A percentile compares a stretch with the other conserved stretches of the same genome.
Conservation (phyloP, 208 protist genomes). For the Trypanosoma rangeli region DNA sequence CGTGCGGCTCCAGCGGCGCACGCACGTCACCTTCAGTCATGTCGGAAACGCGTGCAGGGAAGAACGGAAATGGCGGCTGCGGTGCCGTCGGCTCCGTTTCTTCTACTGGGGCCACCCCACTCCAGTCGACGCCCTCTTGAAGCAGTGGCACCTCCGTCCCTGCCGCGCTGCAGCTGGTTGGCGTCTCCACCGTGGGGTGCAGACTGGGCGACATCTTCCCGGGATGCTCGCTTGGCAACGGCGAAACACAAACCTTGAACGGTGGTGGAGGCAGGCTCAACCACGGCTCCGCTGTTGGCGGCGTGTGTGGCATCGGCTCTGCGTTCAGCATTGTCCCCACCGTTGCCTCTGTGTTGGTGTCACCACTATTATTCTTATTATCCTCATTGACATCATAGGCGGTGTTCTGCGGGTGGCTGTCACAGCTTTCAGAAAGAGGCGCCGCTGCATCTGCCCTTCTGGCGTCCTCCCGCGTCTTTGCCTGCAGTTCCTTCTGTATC, state of each 20-base stretch:
- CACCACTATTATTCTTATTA: not conserved
- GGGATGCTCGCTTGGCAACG: constrained; percentile 20
- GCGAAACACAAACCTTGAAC: constrained; percentile 3
- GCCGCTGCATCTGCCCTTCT: not conserved
- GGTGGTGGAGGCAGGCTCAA: not conserved
- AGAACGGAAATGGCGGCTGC: not conserved
- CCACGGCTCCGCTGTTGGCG: not conserved
- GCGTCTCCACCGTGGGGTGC: constrained; percentile 19
- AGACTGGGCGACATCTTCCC: constrained; percentile 22
- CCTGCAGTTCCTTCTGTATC: constrained; percentile 13
- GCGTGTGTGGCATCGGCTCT: not conserved
- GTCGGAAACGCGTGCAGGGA: not conserved
- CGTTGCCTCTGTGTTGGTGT: not conserved
- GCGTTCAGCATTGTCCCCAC: not conserved
- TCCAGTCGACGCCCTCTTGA: not conserved
- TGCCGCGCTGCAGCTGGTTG: not conserved
- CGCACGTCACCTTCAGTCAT: not conserved
- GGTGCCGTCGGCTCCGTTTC: not conserved
- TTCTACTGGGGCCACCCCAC: not conserved
- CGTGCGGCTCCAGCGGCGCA: not conserved
- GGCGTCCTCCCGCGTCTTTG: not conserved
- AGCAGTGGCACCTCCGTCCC: not conserved
- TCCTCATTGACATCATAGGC: not conserved
- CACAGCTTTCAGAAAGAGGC: not conserved
- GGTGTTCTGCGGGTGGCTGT: not conserved